These are phyloP conservation scores for Diplodia intermedia DNA, from an alignment of 2,329 filamentous ascomycete genomes.

Conservation along the genomic window DNA sequence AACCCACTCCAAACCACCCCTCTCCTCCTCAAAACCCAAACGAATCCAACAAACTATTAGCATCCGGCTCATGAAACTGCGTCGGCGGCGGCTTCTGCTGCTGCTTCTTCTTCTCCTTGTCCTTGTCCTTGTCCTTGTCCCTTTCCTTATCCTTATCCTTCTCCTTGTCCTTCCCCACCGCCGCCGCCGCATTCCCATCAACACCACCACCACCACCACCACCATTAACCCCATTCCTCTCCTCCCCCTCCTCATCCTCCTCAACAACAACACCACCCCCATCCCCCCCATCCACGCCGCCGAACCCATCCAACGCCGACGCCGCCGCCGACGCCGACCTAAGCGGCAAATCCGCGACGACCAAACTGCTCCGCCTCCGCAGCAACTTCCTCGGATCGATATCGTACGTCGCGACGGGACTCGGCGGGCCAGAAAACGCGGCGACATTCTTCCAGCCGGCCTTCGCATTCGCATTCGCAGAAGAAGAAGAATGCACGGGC, in stretches of 20 bases:
- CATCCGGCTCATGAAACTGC: constrained; percentile 91
- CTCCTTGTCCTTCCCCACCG: constrained; percentile 50
- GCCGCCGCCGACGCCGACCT: no score
- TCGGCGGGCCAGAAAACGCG: constrained; percentile 37
- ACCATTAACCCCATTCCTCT: constrained; percentile 34
- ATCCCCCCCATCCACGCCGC: constrained; percentile 18
- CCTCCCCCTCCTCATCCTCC: constrained; percentile 32
- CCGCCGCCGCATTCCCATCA: constrained; percentile 43
- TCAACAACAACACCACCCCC: constrained; percentile 36
- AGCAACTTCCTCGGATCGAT: constrained; percentile 72
- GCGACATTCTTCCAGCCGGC: constrained; percentile 13
- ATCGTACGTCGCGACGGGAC: constrained; percentile 42
- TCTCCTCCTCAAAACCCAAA: constrained; percentile 75
- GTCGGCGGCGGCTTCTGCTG: constrained; percentile 69
- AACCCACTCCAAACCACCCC: neutral
- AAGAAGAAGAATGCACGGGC: constrained; percentile 2
- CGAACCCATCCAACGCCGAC: constrained; percentile 34
- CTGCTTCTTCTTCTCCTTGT: constrained; percentile 45
- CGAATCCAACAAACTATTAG: constrained; percentile 84
- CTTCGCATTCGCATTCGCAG: neutral
- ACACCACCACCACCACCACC: constrained; percentile 1
- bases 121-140: constrained; percentile 59
- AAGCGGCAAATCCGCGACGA: constrained; percentile 76
- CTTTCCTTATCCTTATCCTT: constrained; percentile 46
- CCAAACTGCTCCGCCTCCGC: constrained; percentile 74